Conservation (phyloP, 371 early-diverging fungal genomes). For the Mucor saturninus region DNA sequence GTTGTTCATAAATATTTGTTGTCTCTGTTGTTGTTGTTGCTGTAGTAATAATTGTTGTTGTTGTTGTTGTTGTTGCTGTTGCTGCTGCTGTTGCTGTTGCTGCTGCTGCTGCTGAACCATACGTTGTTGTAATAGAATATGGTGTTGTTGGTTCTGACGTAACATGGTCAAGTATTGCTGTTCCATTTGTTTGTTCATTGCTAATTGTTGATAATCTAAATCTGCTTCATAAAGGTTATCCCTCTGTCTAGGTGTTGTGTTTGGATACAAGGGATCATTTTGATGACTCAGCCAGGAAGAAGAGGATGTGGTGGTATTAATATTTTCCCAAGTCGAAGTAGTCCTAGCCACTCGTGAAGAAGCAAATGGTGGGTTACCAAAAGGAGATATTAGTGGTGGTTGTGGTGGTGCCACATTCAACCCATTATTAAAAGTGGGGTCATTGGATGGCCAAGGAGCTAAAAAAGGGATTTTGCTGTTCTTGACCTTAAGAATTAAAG, state of each 20-base stretch:
- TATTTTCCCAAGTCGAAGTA: neutral
- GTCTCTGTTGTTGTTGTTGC: slow-evolving; percentile 24
- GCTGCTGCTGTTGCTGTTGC: slow-evolving; percentile 21
- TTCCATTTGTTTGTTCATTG: slow-evolving; percentile 22
- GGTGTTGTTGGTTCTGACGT: slow-evolving; percentile 48
- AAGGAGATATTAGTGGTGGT: neutral
- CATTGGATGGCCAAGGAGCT: slow-evolving; percentile 20
- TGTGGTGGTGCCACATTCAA: neutral
- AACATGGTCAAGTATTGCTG: slow-evolving; percentile 45
- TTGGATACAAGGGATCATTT: neutral
- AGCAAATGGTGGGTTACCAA: neutral
- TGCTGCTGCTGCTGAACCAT: slow-evolving; percentile 43
- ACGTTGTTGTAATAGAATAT: slow-evolving; percentile 29
- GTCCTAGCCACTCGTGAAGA: neutral
- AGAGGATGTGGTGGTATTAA: neutral
- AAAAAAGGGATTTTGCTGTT: slow-evolving; percentile 60
- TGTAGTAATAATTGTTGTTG: slow-evolving; percentile 40
- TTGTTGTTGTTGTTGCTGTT: slow-evolving; percentile 16
- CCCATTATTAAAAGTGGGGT: neutral
- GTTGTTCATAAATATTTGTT: slow-evolving; percentile 8
- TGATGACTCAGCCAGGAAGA: neutral
- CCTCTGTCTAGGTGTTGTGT: neutral
- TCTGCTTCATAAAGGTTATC: neutral
- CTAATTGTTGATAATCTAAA: slow-evolving; percentile 2
- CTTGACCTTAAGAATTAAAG: slow-evolving; percentile 52